Base-by-base conservation (phyloP, 495 filamentous ascomycete genomes). In the Aspergillus affinis region DNA sequence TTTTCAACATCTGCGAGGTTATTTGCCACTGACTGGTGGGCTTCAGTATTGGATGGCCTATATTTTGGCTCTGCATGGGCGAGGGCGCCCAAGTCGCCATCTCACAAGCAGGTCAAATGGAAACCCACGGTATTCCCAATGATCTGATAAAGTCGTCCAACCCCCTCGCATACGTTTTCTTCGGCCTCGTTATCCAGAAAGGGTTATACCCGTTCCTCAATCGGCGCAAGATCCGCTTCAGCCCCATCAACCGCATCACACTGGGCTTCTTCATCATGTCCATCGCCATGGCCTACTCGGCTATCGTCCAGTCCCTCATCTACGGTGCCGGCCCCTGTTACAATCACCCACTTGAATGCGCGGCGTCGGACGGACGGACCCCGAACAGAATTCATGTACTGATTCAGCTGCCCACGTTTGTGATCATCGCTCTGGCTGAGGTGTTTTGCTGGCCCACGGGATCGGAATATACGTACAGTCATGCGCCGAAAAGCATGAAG, bases 381-480 rank as follows among this genome's bases (percentile, higher is more conserved):
- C 75, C 74, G n/a, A 78, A 81, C 26, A 57, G 74, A 2, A 68
- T 85, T 54, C 76, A 64, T 23, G 78, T 86, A 13, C 81, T 76
- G 69, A 70, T 82, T 0, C 86, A 89, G 69, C 71, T 78, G 5
- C 78, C 79, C 2, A 71, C 79, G 2, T 87, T 88, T 67, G 64
- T 86, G 17, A 66, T 84, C 12, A 77, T 83, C 20, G 84, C 78
- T 32, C 65, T 86, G 30, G 80, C 79, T 29, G 86, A 87, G 70
- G 82, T 87, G 44, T 80, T 88, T 60, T 82, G 78, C 2, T 77
- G 73, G 44, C 79, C 83, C 62, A 81, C 81, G 12, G 68, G 67
- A 0, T 69, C 78, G 3, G 83, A 86, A 65, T 82, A 80, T 51
- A 75, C 69, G 2, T 75, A 71, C 53, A 67, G 62, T 29, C 61